Evolutionary conservation across 1,284 basidiomycete species (phyloP).

Genomic region (Cutaneotrichosporon mucoides): DNA sequence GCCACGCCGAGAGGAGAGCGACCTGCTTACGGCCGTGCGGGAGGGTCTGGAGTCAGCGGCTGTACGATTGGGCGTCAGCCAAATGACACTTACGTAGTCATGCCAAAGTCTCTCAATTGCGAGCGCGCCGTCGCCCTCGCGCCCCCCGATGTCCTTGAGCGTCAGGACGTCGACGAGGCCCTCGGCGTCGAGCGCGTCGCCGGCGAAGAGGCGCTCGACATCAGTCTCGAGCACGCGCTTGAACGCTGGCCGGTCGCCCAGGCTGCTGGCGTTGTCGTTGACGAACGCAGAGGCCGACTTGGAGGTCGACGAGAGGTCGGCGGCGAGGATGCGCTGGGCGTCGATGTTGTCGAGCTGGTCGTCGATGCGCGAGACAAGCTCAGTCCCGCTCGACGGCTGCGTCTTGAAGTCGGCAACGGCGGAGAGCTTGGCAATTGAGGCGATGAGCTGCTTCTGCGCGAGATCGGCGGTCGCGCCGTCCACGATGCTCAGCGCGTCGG

Average conservation of each 20-base stretch:
- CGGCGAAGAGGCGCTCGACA: conserved; percentile 12
- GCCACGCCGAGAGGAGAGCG: conserved; percentile 73
- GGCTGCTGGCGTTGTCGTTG: conserved; percentile 11
- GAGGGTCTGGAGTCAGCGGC: conserved; percentile 53
- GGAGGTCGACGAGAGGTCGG: conserved; percentile 18
- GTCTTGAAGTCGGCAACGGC: conserved; percentile 67
- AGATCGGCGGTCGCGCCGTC: conserved; percentile 59
- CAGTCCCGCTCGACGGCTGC: conserved; percentile 19
- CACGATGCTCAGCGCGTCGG: conserved; percentile 61
- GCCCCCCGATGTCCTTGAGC: conserved; percentile 50
- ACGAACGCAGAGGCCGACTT: conserved; percentile 14
- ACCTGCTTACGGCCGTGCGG: conserved; percentile 65
- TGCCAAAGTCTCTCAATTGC: conserved; percentile 52
- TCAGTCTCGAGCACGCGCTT: conserved; percentile 7
- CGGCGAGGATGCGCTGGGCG: conserved; percentile 53
- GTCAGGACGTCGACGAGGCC: conserved; percentile 55
- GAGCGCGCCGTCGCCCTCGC: conserved; percentile 47
- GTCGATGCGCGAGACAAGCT: conserved; percentile 42
- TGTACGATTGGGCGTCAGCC: not conserved
- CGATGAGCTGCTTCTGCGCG: conserved; percentile 72
- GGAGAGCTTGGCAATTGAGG: conserved; percentile 85
- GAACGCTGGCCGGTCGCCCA: conserved; percentile 30
- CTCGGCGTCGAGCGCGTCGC: conserved; percentile 48
- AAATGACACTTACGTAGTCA: conserved; percentile 38
- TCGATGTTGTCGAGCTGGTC: conserved; percentile 54